Percentiles rank a stretch among this genome's conserved stretches.
Conservation (phyloP, 495 filamentous ascomycete species). For the Physcia stellaris region DNA sequence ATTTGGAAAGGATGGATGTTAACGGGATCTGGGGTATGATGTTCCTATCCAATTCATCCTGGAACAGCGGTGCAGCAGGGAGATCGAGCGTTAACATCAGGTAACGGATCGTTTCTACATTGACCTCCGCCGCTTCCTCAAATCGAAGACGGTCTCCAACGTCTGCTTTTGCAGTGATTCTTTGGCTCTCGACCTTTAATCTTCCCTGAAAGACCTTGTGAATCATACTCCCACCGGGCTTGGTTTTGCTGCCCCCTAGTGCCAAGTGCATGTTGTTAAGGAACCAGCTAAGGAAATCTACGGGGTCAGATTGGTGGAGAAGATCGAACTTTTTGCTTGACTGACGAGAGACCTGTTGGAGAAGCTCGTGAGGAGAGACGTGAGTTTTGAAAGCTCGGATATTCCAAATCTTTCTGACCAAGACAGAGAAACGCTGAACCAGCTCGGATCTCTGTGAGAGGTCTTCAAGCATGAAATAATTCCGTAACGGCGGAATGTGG, state of each 20-base stretch:
- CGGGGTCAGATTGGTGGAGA: slow-evolving; percentile 83
- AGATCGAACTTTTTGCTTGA: slow-evolving; percentile 89
- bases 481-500: slow-evolving; percentile 80
- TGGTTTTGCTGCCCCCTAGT: slow-evolving; percentile 79
- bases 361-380: slow-evolving; percentile 91
- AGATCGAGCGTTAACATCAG: slow-evolving; percentile 87
- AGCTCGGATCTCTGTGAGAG: slow-evolving; percentile 45
- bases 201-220: slow-evolving; percentile 89
- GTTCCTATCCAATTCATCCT: slow-evolving; percentile 77
- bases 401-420: slow-evolving; percentile 98
- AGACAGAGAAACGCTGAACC: slow-evolving; percentile 68
- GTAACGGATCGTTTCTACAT: slow-evolving; percentile 62
- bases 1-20: slow-evolving; percentile 80
- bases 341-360: slow-evolving; percentile 82
- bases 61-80: slow-evolving; percentile 89
- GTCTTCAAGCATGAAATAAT: slow-evolving; percentile 82
- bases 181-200: slow-evolving; percentile 83
- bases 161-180: slow-evolving; percentile 85
- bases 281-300: slow-evolving; percentile 95
- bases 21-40: slow-evolving; percentile 90
- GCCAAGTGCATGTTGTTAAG: slow-evolving; percentile 88
- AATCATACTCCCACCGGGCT: slow-evolving; percentile 60
- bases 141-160: slow-evolving; percentile 81
- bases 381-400: slow-evolving; percentile 92
- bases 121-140: slow-evolving; percentile 74